These are phyloP conservation scores for Neoascochyta sp. DNA, from an alignment of 2,329 filamentous ascomycete genomes.

Conservation along the genomic window DNA sequence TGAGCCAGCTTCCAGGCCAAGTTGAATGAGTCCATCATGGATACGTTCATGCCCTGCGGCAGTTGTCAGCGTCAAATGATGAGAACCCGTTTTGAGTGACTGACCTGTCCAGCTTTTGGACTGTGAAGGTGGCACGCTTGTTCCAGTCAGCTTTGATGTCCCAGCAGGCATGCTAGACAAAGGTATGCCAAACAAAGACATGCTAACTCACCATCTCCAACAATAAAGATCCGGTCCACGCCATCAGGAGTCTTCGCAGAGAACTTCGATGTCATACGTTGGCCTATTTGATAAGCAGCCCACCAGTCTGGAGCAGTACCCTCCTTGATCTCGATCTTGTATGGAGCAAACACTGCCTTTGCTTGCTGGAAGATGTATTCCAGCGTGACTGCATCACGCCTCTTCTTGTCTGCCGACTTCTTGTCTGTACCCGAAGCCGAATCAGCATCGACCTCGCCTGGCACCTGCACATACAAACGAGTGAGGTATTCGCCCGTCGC, in stretches of 20 bases:
- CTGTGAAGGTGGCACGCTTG: slow-evolving; percentile 38
- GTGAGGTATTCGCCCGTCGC: slow-evolving; percentile 62
- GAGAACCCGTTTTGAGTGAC: too few species aligned
- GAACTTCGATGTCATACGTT: slow-evolving; percentile 65
- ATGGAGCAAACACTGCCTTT: slow-evolving; percentile 55
- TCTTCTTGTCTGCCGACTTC: slow-evolving; percentile 52
- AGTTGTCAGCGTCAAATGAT: too few species aligned
- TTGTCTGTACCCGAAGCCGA: slow-evolving; percentile 9
- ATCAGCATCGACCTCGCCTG: slow-evolving; percentile 28
- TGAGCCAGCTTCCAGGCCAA: slow-evolving; percentile 49
- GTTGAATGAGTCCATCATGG: slow-evolving; percentile 59
- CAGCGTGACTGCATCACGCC: slow-evolving; percentile 60
- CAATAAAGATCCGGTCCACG: slow-evolving; percentile 63
- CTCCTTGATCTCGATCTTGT: slow-evolving; percentile 48
- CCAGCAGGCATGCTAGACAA: background rate
- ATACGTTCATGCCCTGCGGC: slow-evolving; percentile 67
- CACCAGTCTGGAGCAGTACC: slow-evolving; percentile 63
- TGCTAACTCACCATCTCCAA: slow-evolving; percentile 58
- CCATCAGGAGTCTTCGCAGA: slow-evolving; percentile 57
- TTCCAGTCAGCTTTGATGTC: background rate
- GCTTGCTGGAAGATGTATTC: slow-evolving; percentile 63
- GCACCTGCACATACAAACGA: slow-evolving; percentile 58
- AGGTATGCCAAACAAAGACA: slow-evolving; percentile 1
- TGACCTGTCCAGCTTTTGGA: slow-evolving; percentile 62
- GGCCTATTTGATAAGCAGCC: slow-evolving; percentile 64